Conservation (phyloP, 805 yeast genomes). For the Teunomyces kruisii region DNA sequence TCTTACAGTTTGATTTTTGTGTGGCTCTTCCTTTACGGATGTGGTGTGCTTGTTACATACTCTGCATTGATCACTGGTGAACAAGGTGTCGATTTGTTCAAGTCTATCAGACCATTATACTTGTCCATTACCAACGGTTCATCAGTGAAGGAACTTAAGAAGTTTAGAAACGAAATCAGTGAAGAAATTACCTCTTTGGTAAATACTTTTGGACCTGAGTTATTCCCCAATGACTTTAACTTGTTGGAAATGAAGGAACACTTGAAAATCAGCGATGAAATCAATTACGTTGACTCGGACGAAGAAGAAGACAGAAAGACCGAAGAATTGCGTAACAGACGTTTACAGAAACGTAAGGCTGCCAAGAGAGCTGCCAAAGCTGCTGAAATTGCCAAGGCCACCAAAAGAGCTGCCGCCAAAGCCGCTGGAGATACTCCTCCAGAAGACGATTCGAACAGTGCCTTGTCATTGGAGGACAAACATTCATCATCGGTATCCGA, state of each 20-base stretch:
- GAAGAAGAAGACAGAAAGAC: conserved; percentile 53
- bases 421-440: conserved; percentile 7
- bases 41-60: conserved; percentile 74
- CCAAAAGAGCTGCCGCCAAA: neutral
- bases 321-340: conserved; percentile 44
- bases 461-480: conserved; percentile 16
- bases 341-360: conserved; percentile 29
- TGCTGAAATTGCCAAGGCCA: conserved; percentile 8
- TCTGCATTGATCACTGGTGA: conserved; percentile 93
- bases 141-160: conserved; percentile 57
- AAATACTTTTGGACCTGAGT: conserved; percentile 76
- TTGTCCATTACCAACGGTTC: conserved; percentile 59
- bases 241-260: conserved; percentile 46
- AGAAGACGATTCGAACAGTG: conserved; percentile 17
- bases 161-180: conserved; percentile 60
- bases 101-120: conserved; percentile 79
- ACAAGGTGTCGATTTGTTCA: conserved; percentile 84
- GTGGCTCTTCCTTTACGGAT: conserved; percentile 50
- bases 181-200: conserved; percentile 76
- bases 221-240: conserved; percentile 81
- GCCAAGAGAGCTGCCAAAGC: conserved; percentile 15
- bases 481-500: conserved; percentile 49
- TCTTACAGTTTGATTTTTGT: conserved; percentile 35
- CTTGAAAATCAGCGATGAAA: conserved; percentile 25
- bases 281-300: conserved; percentile 40